phyloP scores from a whole-genome alignment of 768 basidiomycete genomes.

The Suillus paluster region DNA sequence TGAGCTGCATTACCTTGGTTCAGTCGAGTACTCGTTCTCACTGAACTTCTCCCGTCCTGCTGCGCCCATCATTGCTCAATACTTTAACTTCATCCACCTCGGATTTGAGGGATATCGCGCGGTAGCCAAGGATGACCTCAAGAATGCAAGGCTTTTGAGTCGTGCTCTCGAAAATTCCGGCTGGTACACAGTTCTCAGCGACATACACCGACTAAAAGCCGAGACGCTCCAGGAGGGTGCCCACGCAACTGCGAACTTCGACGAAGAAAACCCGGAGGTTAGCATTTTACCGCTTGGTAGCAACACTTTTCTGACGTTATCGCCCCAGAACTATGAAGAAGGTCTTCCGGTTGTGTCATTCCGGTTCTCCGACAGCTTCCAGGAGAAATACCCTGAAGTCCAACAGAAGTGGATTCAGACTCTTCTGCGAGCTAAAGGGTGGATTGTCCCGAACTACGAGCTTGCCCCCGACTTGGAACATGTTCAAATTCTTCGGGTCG shows the following conservation, averaged over 20 bases:
- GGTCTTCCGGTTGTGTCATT: slow-evolving; percentile 59
- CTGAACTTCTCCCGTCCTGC: slow-evolving; percentile 66
- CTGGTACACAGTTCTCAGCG: slow-evolving; percentile 55
- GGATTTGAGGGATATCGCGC: slow-evolving; percentile 58
- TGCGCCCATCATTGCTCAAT: slow-evolving; percentile 64
- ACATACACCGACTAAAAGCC: slow-evolving; percentile 52
- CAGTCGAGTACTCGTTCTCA: slow-evolving; percentile 76
- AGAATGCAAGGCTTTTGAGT: slow-evolving; percentile 68
- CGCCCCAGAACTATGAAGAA: slow-evolving; percentile 46
- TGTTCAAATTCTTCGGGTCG: slow-evolving; percentile 64
- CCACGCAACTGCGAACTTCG: slow-evolving; percentile 38
- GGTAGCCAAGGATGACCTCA: slow-evolving; percentile 51
- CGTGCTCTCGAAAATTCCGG: slow-evolving; percentile 63
- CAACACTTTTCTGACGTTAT: slow-evolving; percentile 24
- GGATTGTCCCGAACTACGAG: slow-evolving; percentile 67
- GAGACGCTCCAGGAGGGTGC: slow-evolving; percentile 28
- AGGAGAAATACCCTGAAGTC: slow-evolving; percentile 54
- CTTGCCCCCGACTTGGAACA: slow-evolving; percentile 55
- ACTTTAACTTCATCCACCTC: slow-evolving; percentile 66
- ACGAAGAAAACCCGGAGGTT: slow-evolving; percentile 66
- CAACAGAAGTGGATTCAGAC: slow-evolving; percentile 63
- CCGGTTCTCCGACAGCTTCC: slow-evolving; percentile 59
- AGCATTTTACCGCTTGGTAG: slow-evolving; percentile 33
- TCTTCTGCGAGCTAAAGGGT: slow-evolving; percentile 50
- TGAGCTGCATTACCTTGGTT: slow-evolving; percentile 55